phyloP scores from a whole-genome alignment of 179 eudicot genomes.

The Gypsophila paniculata region DNA sequence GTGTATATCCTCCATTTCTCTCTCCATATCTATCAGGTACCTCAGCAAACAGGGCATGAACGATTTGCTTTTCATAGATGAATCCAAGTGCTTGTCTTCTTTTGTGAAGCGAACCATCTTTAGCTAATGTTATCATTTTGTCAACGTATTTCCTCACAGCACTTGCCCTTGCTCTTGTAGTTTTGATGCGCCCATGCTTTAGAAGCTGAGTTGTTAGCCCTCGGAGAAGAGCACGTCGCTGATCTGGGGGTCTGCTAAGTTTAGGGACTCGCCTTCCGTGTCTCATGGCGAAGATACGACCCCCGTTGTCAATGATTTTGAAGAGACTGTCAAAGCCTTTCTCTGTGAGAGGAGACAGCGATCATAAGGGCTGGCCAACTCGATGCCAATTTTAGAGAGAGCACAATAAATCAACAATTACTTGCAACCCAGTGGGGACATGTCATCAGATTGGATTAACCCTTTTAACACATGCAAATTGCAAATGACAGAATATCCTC shows the following conservation, averaged over 20 bases:
- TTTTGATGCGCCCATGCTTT: slow-evolving; percentile 77
- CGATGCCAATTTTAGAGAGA: not conserved
- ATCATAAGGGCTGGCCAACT: not conserved
- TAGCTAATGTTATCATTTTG: slow-evolving; percentile 90
- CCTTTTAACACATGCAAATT: not conserved
- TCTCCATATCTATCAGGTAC: slow-evolving; percentile 82
- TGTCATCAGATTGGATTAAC: no score
- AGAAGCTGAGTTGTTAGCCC: slow-evolving; percentile 90
- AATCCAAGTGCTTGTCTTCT: slow-evolving; percentile 89
- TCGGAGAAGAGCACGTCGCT: slow-evolving; percentile 71
- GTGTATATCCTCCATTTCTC: slow-evolving; percentile 84
- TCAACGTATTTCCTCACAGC: slow-evolving; percentile 76
- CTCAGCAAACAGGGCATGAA: slow-evolving; percentile 91
- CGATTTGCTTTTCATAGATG: slow-evolving; percentile 79
- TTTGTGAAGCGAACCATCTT: slow-evolving; percentile 88
- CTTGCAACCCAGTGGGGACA: no score
- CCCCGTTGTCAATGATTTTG: slow-evolving; percentile 49
- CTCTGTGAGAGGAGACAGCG: slow-evolving; percentile 32
- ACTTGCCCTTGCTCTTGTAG: slow-evolving; percentile 80
- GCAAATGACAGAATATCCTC: not conserved
- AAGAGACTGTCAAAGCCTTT: slow-evolving; percentile 36
- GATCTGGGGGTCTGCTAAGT: slow-evolving; percentile 87
- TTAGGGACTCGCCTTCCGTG: slow-evolving; percentile 82
- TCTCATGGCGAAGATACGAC: slow-evolving; percentile 65
- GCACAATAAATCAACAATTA: not conserved